Percentiles rank a stretch among this genome's conserved stretches.
These are phyloP conservation scores for Fusarium xylarioides DNA, from an alignment of 2,329 filamentous ascomycete species.

Conservation along the genomic window DNA sequence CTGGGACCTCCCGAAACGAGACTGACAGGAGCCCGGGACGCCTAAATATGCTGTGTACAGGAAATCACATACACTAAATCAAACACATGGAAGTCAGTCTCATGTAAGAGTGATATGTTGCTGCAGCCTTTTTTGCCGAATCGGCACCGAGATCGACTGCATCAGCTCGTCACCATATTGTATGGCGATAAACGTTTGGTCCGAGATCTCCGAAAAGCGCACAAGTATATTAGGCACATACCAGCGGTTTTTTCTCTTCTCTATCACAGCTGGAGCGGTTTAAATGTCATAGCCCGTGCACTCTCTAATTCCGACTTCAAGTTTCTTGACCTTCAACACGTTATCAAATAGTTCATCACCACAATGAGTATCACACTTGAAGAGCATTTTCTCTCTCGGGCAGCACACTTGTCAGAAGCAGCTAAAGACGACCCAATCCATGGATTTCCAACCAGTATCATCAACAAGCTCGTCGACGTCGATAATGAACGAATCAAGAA, in stretches of 20 bases:
- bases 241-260: rapidly evolving
- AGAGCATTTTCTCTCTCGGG: neutral
- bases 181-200: neutral
- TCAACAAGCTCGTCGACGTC: neutral
- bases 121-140: neutral
- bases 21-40: rapidly evolving
- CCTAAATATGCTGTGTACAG: rapidly evolving
- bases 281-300: rapidly evolving
- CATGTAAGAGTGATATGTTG: neutral
- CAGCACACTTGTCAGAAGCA: neutral
- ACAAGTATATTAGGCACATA: neutral
- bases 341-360: rapidly evolving
- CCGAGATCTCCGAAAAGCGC: neutral
- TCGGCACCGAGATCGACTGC: neutral
- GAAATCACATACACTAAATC: neutral
- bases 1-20: neutral
- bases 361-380: neutral
- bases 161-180: neutral
- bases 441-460: neutral
- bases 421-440: neutral
- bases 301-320: neutral
- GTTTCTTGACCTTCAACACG: no score
- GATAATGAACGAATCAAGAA: neutral
- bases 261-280: no score
- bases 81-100: rapidly evolving